These are phyloP conservation scores for Exserohilum turcica DNA, from an alignment of 2,329 filamentous ascomycete species.

Conservation along the genomic window DNA sequence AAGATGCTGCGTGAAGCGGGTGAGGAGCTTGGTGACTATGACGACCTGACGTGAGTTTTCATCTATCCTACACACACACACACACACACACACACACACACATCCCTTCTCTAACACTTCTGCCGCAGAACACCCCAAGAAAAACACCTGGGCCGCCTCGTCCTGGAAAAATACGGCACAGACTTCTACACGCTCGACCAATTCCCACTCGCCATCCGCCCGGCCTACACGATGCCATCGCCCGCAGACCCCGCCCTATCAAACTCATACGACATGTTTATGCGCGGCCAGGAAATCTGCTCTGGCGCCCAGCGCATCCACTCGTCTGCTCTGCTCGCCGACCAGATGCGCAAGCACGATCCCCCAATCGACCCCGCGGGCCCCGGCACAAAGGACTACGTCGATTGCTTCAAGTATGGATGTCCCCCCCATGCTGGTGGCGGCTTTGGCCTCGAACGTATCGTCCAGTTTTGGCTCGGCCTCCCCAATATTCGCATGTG, in stretches of 20 bases:
- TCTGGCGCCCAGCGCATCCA: conserved; percentile 71
- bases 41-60: conserved; percentile 66
- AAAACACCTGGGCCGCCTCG: conserved; percentile 84
- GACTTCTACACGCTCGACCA: conserved; percentile 98
- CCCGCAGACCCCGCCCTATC: conserved; percentile 53
- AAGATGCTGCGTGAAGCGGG: conserved; percentile 77
- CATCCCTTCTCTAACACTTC: not conserved
- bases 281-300: conserved; percentile 72
- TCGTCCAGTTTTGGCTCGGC: conserved; percentile 70
- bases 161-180: conserved; percentile 86
- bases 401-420: conserved; percentile 67
- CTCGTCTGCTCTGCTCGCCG: conserved; percentile 62
- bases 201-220: conserved; percentile 85
- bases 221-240: conserved; percentile 87
- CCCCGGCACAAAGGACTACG: conserved; percentile 67
- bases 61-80: too few relatives aligned
- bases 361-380: conserved; percentile 61
- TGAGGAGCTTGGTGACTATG: conserved; percentile 74
- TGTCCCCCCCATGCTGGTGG: conserved; percentile 69
- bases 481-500: conserved; percentile 67
- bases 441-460: conserved; percentile 68
- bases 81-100: too few relatives aligned
- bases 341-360: conserved; percentile 63
- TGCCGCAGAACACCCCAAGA: conserved; percentile 70
- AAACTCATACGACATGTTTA: conserved; percentile 73